Evolutionary conservation across 1,139 yeast genomes (phyloP), one percentile per base, ranked within the genome.

Genomic region (Pneumocystis oryctolagi): DNA sequence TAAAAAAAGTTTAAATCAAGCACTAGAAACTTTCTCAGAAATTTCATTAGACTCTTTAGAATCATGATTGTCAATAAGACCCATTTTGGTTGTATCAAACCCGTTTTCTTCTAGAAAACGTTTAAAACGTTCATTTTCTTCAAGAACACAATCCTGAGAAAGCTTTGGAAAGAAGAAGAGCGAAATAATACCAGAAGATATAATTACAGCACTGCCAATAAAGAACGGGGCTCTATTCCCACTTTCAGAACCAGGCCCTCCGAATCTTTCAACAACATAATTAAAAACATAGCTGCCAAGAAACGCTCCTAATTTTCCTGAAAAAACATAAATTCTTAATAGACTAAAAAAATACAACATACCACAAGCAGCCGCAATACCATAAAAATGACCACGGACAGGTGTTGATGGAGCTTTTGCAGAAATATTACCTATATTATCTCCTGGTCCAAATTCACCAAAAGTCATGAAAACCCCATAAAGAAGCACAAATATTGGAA

Each of bases 371-470:
- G 97, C 96, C 60, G 95, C 92, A 69, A 89, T 80, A 69, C 94
- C 94, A 73, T 90, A 90, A 75, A 87, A 87, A 70, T 85, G 87
- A 66, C 97, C 97, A 76, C 97, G 84, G 64, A 89, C 81, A 34
- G 95, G 84, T 18, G 96, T 85, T 58, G 96, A 87, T 62, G 85
- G 81, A 37, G 95, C 85, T 75, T 89, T 89, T 56, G 96, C 81
- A 34, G 96, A 95, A 66, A 90, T 78, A 65, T 87, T 76, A 68
- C 97, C 97, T 73, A 87, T 85, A 74, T 87, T 88, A 74, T 89
- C 89, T 75, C 97, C 97, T 18, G 96, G 90, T 32, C 96, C 96
- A 73, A 89, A 87, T 74, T 90, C 97, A 69, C 97, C 97, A 61
- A 88, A 78, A 5, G 96, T 78, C 71, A 83, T 77, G 74, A 89